Evolutionary conservation across 2,329 filamentous ascomycete genomes (phyloP).

Genomic region (Pseudomassariella vexata): DNA sequence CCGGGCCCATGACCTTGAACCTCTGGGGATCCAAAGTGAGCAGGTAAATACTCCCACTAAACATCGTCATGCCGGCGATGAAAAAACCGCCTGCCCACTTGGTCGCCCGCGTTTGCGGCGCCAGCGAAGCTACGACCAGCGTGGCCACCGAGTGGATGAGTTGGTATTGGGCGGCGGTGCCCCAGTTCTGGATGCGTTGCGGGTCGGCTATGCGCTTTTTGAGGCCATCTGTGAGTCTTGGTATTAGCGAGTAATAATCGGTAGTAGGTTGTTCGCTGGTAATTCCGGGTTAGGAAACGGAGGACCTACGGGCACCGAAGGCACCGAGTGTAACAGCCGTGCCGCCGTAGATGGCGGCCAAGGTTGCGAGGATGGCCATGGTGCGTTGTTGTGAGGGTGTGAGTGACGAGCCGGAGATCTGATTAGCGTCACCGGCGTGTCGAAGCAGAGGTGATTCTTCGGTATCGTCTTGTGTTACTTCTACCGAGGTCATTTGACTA

Average conservation of each 20-base stretch:
- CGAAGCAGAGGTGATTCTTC: too few species aligned
- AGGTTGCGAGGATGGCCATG: slow-evolving; percentile 44
- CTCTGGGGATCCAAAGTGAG: slow-evolving; percentile 55
- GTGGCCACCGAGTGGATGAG: slow-evolving; percentile 57
- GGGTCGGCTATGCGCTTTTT: slow-evolving; percentile 57
- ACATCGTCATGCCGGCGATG: slow-evolving; percentile 61
- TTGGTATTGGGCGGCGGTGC: slow-evolving; percentile 57
- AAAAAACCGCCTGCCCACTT: slow-evolving; percentile 53
- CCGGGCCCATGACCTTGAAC: slow-evolving; percentile 55
- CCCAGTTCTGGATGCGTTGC: slow-evolving; percentile 51
- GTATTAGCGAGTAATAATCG: too few species aligned
- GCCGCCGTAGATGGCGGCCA: slow-evolving; percentile 59
- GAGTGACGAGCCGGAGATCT: not conserved
- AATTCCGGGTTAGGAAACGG: too few species aligned
- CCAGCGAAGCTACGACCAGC: slow-evolving; percentile 45
- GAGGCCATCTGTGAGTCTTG: too few species aligned
- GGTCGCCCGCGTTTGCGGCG: slow-evolving; percentile 50
- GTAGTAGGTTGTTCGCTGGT: too few species aligned
- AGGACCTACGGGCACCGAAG: slow-evolving; percentile 64
- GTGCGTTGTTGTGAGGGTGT: not conserved
- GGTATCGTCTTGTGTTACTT: too few species aligned
- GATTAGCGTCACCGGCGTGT: too few species aligned
- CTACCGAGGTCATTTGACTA: too few species aligned
- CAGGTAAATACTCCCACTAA: slow-evolving; percentile 60
- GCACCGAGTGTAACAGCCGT: slow-evolving; percentile 56